These are phyloP conservation scores for Gossypium arboreum DNA, from an alignment of 345 rosid genomes.

Conservation along the genomic window DNA sequence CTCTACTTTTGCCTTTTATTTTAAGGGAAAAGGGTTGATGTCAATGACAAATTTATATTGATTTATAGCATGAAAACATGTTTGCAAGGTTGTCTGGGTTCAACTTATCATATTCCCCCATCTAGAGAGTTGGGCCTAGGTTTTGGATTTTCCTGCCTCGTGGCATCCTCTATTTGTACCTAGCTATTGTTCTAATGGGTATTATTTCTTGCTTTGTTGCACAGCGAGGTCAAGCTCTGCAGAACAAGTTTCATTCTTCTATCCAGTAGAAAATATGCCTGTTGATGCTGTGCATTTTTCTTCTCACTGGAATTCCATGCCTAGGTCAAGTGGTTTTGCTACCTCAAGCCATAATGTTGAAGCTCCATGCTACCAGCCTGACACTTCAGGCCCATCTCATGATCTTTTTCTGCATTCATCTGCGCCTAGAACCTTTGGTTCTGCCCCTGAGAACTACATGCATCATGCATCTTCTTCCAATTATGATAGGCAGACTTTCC, in stretches of 20 bases:
- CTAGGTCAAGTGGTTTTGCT: constrained; percentile 52
- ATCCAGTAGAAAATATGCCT: constrained; percentile 49
- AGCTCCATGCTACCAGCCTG: constrained; percentile 52
- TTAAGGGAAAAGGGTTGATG: constrained; percentile 5
- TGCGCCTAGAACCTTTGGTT: constrained; percentile 37
- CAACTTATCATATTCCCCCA: not conserved
- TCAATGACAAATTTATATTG: not conserved
- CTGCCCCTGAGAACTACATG: constrained; percentile 45
- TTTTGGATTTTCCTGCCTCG: not conserved
- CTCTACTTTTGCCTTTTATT: constrained; percentile 6
- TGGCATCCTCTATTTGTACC: not conserved
- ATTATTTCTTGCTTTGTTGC: constrained; percentile 9
- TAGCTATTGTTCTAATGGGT: constrained; percentile 14
- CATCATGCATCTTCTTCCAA: constrained; percentile 59
- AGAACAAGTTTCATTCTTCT: constrained; percentile 46
- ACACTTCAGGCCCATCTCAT: constrained; percentile 44
- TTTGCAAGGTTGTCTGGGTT: not conserved
- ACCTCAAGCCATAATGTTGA: constrained; percentile 44
- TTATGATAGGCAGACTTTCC: constrained; percentile 44
- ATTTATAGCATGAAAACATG: constrained; percentile 1
- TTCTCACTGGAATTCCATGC: constrained; percentile 57
- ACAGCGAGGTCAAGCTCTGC: constrained; percentile 47
- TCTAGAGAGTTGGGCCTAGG: not conserved
- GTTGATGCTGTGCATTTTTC: constrained; percentile 47
- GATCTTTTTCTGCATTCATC: constrained; percentile 44